Evolutionary conservation across 768 basidiomycete species (phyloP), one percentile per base, ranked within the genome.

Genomic region (Leucosporidium creatinivorum): DNA sequence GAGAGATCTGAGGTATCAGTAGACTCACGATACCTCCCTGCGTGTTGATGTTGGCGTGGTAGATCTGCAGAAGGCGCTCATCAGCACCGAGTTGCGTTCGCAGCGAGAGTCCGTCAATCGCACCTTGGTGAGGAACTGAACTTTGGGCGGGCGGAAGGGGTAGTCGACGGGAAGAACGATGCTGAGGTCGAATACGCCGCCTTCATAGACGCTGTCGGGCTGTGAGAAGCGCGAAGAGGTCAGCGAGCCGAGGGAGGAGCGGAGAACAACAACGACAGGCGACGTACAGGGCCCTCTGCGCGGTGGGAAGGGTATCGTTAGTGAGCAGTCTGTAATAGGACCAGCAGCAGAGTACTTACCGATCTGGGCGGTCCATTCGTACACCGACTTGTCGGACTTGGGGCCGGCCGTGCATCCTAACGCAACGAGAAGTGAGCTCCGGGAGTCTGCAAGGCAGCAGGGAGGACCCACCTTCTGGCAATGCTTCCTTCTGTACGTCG

Each of bases 41-140:
- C 2, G 54, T 28, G 62, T 73, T 73, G 65, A 73, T 67, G 61
- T 73, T 73, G 56, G 58, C 50, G 54, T 73, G 71, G 62, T 73
- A 73, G 55, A 69, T 65, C 63, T 56, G 48, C 30, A 49, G 15
- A 28, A 19, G 61, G 28, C 23, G 12, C 26, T n/a, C 55, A 39
- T 25, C 28, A 44, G 15, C 12, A 58, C 54, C 33, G 44, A 48
- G 18, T 30, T 33, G 59, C 65, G 28, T 58, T 28, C 30, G 52
- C 31, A 66, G 63, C 31, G 51, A 26, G 63, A 26, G 33, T 21
- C 63, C 48, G 23, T n/a, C n/a, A n/a, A n/a, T 48, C 39, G 52
- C 21, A 67, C 61, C 36, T 65, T 65, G 39, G 73, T 73, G 61
- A 26, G 28, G 63, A 73, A 75, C 5, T 26, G 31, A 44, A 72